Percentiles rank a stretch among this genome's conserved stretches.
Evolutionary conservation across 2,329 filamentous ascomycete genomes (phyloP).

Genomic region (Pseudogymnoascus sp.): DNA sequence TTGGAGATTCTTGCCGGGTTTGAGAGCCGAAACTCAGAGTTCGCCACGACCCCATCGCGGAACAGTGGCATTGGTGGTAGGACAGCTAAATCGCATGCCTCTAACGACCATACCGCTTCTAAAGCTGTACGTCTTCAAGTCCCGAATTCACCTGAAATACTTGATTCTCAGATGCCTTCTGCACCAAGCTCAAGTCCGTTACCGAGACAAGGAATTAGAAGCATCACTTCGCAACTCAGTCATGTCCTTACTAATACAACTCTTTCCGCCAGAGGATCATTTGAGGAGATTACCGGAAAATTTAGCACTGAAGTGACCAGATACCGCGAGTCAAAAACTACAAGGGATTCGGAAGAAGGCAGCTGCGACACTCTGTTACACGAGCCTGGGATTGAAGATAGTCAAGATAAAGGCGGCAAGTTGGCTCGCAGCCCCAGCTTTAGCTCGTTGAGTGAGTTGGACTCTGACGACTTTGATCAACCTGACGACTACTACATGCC

Average conservation of each 20-base stretch:
- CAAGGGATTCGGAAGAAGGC: too few relatives aligned
- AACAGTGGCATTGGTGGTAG: neutral
- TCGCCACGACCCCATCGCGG: neutral
- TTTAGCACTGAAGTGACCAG: neutral
- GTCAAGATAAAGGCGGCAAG: neutral
- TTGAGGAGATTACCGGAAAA: too few relatives aligned
- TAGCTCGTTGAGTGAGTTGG: neutral
- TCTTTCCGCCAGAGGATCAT: neutral
- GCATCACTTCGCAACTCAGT: neutral
- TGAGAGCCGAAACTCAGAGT: neutral
- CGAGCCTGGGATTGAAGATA: neutral
- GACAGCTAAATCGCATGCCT: too few relatives aligned
- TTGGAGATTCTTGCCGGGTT: neutral
- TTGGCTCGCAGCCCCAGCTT: neutral
- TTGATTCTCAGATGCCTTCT: neutral
- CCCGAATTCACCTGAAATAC: neutral
- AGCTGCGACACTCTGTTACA: too few relatives aligned
- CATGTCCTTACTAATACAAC: neutral
- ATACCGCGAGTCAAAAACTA: neutral
- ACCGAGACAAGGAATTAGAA: conserved; percentile 23
- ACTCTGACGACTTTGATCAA: neutral
- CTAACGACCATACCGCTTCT: neutral
- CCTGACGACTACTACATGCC: neutral
- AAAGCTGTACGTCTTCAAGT: neutral
- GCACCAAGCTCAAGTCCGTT: neutral